These are phyloP conservation scores for Brasenia schreberi DNA, from an alignment of 164 flowering plant genomes.

Conservation along the genomic window DNA sequence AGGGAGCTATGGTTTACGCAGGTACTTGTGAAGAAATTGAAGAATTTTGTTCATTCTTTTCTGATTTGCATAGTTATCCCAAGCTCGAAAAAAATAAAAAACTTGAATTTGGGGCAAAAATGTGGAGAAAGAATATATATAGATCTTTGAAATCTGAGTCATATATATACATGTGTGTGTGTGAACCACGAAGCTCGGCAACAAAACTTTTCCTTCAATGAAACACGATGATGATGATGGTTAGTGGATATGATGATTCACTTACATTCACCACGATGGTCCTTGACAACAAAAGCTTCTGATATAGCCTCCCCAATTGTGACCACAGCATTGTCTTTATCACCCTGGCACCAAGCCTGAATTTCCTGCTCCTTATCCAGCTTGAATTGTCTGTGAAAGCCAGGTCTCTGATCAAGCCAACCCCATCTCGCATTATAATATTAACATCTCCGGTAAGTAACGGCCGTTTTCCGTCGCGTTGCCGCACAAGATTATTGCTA, in stretches of 20 bases:
- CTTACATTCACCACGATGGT: slow-evolving; percentile 55
- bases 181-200: background rate
- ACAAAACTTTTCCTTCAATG: background rate
- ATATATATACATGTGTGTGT: background rate
- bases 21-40: no score
- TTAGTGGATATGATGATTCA: background rate
- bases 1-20: no score
- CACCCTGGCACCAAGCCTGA: slow-evolving; percentile 50
- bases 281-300: slow-evolving; percentile 49
- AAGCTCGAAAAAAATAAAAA: no score
- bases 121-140: no score
- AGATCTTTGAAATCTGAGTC: no score
- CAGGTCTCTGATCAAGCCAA: slow-evolving; percentile 24
- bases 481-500: slow-evolving; percentile 27
- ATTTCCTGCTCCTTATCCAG: slow-evolving; percentile 58
- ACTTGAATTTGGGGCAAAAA: no score
- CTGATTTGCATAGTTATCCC: no score
- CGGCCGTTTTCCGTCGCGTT: slow-evolving; percentile 53
- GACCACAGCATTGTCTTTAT: slow-evolving; percentile 20
- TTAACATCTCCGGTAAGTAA: slow-evolving; percentile 45
- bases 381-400: slow-evolving; percentile 70
- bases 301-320: slow-evolving; percentile 49
- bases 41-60: no score
- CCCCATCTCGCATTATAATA: slow-evolving; percentile 33
- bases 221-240: background rate